Percentiles rank a stretch among this genome's conserved stretches.
phyloP scores from a whole-genome alignment of 768 basidiomycete species.

The Suillus decipiens region DNA sequence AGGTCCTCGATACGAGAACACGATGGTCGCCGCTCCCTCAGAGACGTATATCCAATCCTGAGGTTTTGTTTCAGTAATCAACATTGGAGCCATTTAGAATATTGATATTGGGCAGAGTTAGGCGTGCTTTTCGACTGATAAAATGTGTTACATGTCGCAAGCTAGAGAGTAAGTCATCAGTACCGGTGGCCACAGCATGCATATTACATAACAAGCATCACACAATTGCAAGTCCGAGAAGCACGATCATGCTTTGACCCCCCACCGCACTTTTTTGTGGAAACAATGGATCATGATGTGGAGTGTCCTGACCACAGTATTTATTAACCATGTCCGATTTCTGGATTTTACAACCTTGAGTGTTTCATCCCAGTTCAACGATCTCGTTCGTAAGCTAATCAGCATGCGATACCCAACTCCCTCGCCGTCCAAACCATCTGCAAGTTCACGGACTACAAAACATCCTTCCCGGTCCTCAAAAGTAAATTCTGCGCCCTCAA shows the following conservation, averaged over 20 bases:
- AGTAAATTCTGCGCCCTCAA: slow-evolving; percentile 8
- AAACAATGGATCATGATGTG: neutral
- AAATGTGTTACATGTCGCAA: neutral
- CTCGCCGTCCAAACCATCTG: slow-evolving; percentile 11
- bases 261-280: no score
- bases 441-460: slow-evolving; percentile 12
- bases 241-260: neutral
- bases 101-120: neutral
- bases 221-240: neutral
- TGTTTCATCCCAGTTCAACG: neutral
- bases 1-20: slow-evolving; percentile 78
- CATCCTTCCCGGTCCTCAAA: slow-evolving; percentile 19
- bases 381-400: neutral
- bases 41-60: slow-evolving; percentile 81
- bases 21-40: slow-evolving; percentile 91
- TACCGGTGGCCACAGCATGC: neutral
- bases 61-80: slow-evolving; percentile 33
- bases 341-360: neutral
- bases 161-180: no score
- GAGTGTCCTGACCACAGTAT: neutral
- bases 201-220: neutral
- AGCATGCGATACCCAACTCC: slow-evolving; percentile 11
- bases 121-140: neutral
- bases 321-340: neutral
- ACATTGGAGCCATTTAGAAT: slow-evolving; percentile 17